Base-by-base conservation (phyloP, 2,329 filamentous ascomycete genomes). In the Penicillium oxalicum region DNA sequence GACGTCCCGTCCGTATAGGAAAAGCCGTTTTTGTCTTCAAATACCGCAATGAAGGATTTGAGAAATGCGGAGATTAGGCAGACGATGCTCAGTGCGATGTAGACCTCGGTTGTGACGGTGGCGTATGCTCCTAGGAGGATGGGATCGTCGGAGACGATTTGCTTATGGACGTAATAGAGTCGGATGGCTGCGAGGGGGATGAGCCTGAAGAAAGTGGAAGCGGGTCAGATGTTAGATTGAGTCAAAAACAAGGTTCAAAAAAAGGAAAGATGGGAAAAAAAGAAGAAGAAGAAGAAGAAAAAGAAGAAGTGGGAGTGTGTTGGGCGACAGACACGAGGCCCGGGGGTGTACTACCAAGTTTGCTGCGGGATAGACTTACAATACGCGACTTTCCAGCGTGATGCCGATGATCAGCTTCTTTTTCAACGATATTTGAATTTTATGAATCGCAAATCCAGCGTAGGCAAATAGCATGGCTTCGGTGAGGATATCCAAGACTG, bases 351-450 rank as follows among this genome's bases (percentile, higher is more conserved):
- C 18, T 18, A 18, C 18, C 18, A 18, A 18, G 18, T 18, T 18
- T 18, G 18, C 18, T 18, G 2, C 18, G 18, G 1, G 18, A 18
- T 18, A 18, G 18, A 45, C 49, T 25, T 18, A 51, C 49, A 51
- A 2, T 9, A 51, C 12, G 7, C 73, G 42, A 45, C 49, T 49
- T 11, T 54, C 54, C 4, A 56, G 45, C 24, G 47, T 50, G 2
- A 41, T 37, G 8, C 54, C 42, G 2, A 54, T 49, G 28, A 54
- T 32, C 5, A 56, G n/a, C 24, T 54, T 56, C 32, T 56, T 47
- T 8, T 38, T 36, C 7, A 44, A 40, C 2, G 54, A 52, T 1
- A 56, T 56, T n/a, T 25, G 47, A 40, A 56, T 50, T 35, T 39
- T 44, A 26, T 37, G 18, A 13, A 56, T 50, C 27, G 54, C 54